phyloP scores from a whole-genome alignment of 148 eudicot genomes.

The Persicaria maculosa region DNA sequence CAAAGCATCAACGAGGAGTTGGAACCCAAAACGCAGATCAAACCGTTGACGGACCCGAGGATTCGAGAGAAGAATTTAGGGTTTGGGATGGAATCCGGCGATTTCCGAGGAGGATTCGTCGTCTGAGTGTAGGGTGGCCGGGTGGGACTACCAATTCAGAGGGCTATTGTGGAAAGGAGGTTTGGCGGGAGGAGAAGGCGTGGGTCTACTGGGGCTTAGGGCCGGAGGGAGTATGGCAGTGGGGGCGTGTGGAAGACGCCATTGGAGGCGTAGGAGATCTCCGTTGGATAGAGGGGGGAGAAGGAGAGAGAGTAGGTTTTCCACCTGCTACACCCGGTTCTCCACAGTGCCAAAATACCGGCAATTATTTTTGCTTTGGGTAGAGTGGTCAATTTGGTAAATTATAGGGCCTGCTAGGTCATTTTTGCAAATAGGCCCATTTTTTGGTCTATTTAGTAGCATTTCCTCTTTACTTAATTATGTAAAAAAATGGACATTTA shows the following conservation, averaged over 20 bases:
- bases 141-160: no score
- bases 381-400: no score
- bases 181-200: background rate
- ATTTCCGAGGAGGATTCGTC: background rate
- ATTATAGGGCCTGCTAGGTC: no score
- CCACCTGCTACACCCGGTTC: no score
- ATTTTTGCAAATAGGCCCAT: no score
- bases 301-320: no score
- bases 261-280: background rate
- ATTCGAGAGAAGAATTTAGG: background rate
- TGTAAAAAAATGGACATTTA: no score
- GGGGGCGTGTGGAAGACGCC: slow-evolving; percentile 3
- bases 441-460: no score
- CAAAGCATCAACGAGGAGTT: slow-evolving; percentile 11
- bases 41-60: slow-evolving; percentile 11
- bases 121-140: slow-evolving; percentile 2
- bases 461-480: no score
- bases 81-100: background rate
- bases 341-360: no score
- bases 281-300: background rate
- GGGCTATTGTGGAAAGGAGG: background rate
- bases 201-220: background rate
- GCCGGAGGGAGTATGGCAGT: background rate
- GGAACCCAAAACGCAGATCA: slow-evolving; percentile 6
- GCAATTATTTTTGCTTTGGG: no score